Evolutionary conservation across 2,329 filamentous ascomycete genomes (phyloP).

Genomic region (Exutisphaerella laricina): DNA sequence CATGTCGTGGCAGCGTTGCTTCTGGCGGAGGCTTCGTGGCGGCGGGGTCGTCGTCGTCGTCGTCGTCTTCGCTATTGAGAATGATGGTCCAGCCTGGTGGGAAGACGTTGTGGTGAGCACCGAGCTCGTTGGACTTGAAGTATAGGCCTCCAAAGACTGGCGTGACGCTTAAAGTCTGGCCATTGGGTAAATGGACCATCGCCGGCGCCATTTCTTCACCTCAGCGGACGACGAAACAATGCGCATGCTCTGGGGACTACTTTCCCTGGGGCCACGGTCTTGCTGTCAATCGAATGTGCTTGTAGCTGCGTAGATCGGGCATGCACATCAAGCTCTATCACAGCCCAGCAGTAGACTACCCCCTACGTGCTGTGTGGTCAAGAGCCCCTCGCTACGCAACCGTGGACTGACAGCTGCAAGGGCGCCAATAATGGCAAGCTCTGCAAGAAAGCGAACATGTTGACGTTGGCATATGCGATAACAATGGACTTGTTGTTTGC

Average conservation of each 20-base stretch:
- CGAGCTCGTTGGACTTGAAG: constrained; percentile 78
- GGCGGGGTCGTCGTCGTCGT: constrained; percentile 29
- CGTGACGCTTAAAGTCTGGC: constrained; percentile 72
- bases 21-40: constrained; percentile 14
- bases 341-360: no score
- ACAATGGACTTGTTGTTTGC: background rate
- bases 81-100: constrained; percentile 88
- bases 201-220: constrained; percentile 37
- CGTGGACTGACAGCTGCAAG: background rate
- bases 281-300: no score
- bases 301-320: no score
- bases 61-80: constrained; percentile 62
- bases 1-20: constrained; percentile 12
- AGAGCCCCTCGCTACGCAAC: no score
- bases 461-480: no score
- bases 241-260: background rate
- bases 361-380: no score
- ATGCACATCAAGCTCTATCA: no score
- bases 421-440: background rate
- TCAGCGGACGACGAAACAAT: background rate
- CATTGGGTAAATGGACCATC: constrained; percentile 73
- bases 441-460: background rate
- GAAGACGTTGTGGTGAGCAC: constrained; percentile 62
- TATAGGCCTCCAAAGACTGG: constrained; percentile 88
- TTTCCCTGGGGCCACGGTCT: no score